A percentile compares a stretch with the other conserved stretches of the same genome.
phyloP scores from a whole-genome alignment of 805 yeast genomes.

The Kodamaea nitidulidarum region DNA sequence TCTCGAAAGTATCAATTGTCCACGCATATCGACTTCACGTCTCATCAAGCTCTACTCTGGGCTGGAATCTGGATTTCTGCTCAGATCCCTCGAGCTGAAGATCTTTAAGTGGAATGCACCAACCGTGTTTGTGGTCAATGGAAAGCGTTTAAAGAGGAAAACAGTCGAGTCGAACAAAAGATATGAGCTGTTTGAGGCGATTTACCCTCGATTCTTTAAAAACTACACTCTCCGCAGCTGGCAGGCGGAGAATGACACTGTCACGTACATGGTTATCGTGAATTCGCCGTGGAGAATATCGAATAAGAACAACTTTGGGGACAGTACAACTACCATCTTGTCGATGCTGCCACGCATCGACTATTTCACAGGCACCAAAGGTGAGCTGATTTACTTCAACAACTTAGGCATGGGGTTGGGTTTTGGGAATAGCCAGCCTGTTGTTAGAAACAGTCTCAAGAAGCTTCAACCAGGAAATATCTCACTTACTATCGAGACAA shows the following conservation, averaged over 20 bases:
- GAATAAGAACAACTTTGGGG: constrained; percentile 71
- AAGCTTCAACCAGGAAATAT: constrained; percentile 68
- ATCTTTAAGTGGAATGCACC: constrained; percentile 91
- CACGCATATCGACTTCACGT: constrained; percentile 40
- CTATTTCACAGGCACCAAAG: constrained; percentile 32
- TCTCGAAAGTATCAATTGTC: constrained; percentile 19
- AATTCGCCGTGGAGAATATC: constrained; percentile 75
- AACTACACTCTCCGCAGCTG: constrained; percentile 18
- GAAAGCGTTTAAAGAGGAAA: constrained; percentile 45
- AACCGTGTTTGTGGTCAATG: constrained; percentile 65
- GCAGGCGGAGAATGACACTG: constrained; percentile 39
- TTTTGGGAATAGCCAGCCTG: constrained; percentile 68
- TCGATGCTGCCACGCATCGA: constrained; percentile 67
- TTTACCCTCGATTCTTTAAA: constrained; percentile 38
- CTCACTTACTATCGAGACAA: constrained; percentile 71
- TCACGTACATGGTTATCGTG: constrained; percentile 62
- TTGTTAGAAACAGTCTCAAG: constrained; percentile 40
- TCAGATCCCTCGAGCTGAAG: constrained; percentile 78
- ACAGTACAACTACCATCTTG: constrained; percentile 50
- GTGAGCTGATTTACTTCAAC: constrained; percentile 57
- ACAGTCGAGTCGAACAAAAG: constrained; percentile 39
- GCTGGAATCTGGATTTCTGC: constrained; percentile 77
- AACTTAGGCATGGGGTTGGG: constrained; percentile 80
- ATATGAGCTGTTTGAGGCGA: constrained; percentile 47
- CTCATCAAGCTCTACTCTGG: constrained; percentile 67